Evolutionary conservation across 179 eudicot genomes (phyloP).

Genomic region (Actinidia arguta): DNA sequence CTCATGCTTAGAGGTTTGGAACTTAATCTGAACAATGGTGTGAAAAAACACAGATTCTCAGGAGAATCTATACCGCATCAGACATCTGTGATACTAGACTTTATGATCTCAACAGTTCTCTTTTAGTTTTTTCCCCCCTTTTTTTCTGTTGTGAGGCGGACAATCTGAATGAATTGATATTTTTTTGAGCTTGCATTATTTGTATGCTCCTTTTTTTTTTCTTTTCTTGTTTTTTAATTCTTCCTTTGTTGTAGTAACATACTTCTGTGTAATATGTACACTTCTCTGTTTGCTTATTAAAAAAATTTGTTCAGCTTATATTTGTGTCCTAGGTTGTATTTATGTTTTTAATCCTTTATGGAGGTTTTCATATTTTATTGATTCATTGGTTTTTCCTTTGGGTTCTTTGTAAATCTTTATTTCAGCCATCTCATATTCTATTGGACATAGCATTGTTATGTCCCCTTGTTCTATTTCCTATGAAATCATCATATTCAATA

Average conservation of each 20-base stretch:
- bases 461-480: no score
- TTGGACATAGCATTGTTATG: no score
- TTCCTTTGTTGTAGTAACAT: not conserved
- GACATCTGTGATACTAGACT: not conserved
- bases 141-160: not conserved
- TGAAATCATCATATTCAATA: no score
- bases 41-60: not conserved
- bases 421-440: no score
- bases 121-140: no score
- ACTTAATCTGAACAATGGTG: not conserved
- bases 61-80: not conserved
- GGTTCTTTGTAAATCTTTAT: no score
- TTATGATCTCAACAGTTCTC: no score
- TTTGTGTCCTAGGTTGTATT: no score
- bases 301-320: no score
- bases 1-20: not conserved
- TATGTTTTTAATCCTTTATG: no score
- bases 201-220: not conserved
- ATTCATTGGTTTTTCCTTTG: no score
- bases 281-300: not conserved
- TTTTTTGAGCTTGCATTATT: conserved; percentile 1
- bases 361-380: no score
- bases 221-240: not conserved
- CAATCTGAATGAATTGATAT: not conserved
- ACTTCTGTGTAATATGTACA: not conserved